phyloP scores from a whole-genome alignment of 1,284 basidiomycete species.

The Cutaneotrichosporon dermatis region DNA sequence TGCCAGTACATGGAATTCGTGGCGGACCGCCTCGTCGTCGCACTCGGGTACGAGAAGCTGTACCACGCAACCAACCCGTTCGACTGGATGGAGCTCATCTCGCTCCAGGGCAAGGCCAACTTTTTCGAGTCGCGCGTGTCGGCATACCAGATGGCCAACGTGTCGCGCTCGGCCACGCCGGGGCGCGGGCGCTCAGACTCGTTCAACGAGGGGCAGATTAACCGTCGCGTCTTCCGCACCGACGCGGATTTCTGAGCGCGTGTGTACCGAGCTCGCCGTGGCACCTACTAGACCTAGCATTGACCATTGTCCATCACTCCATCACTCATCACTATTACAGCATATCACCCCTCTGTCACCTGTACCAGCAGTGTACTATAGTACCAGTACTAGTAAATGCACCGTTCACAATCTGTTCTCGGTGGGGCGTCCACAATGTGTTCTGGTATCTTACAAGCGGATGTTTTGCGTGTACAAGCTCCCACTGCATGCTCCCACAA shows the following conservation, averaged over 20 bases:
- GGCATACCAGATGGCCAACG: slow-evolving; percentile 42
- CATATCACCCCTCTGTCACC: no score
- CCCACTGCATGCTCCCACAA: no score
- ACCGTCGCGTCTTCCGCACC: slow-evolving; percentile 23
- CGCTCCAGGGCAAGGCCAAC: slow-evolving; percentile 59
- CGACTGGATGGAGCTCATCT: slow-evolving; percentile 87
- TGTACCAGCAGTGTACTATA: no score
- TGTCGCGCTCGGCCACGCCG: slow-evolving; percentile 37
- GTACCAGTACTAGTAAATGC: no score
- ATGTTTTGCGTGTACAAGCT: no score
- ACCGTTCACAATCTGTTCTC: no score
- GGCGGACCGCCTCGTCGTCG: slow-evolving; percentile 76
- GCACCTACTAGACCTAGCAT: no score
- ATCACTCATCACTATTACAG: no score
- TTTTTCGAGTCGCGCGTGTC: slow-evolving; percentile 48
- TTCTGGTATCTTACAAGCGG: no score
- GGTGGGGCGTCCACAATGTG: no score
- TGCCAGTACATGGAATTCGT: slow-evolving; percentile 94
- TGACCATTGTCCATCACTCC: no score
- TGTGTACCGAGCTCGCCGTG: no score
- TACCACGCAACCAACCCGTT: slow-evolving; percentile 70
- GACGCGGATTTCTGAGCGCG: slow-evolving; percentile 25
- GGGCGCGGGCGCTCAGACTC: slow-evolving; percentile 9
- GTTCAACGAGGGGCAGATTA: slow-evolving; percentile 10
- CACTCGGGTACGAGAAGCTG: slow-evolving; percentile 73